A percentile compares a stretch with the other conserved stretches of the same genome.
Evolutionary conservation across 2,329 filamentous ascomycete species (phyloP).

Genomic region (Colletotrichum australisinense): DNA sequence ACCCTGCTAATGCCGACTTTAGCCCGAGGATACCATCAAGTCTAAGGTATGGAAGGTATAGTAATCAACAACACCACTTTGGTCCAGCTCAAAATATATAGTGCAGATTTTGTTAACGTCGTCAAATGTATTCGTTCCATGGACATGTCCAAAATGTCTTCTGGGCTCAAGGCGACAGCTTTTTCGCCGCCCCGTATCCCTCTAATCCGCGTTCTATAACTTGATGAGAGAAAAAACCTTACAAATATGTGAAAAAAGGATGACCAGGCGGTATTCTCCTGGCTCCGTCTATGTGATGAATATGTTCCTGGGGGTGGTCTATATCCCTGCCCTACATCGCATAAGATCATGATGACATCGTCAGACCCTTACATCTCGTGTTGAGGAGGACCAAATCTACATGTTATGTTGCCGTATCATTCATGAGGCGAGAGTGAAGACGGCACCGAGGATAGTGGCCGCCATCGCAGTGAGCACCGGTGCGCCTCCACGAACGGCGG

Average conservation of each 20-base stretch:
- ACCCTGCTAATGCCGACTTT: slow-evolving; percentile 1
- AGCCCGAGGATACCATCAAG: not conserved
- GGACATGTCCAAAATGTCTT: too few relatives aligned
- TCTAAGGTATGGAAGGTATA: not conserved
- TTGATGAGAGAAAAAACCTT: not conserved
- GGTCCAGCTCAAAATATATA: not conserved
- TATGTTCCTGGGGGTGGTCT: not conserved
- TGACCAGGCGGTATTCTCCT: not conserved
- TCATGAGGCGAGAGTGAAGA: not conserved
- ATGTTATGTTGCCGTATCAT: not conserved
- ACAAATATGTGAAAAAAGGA: not conserved
- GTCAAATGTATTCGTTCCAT: not conserved
- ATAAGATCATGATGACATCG: not conserved
- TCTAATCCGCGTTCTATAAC: slow-evolving; percentile 5
- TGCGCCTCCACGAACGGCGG: not conserved
- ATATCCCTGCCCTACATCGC: not conserved
- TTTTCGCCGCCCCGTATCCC: not conserved
- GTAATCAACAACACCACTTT: not conserved
- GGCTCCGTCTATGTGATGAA: slow-evolving; percentile 8
- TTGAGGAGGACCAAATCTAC: not conserved
- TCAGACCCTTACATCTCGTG: not conserved
- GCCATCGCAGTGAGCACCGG: slow-evolving; percentile 17
- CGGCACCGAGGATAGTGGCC: not conserved
- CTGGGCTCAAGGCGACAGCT: not conserved
- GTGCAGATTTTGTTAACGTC: not conserved